phyloP scores from a whole-genome alignment of 768 basidiomycete genomes.

The Boletus rex-veris region DNA sequence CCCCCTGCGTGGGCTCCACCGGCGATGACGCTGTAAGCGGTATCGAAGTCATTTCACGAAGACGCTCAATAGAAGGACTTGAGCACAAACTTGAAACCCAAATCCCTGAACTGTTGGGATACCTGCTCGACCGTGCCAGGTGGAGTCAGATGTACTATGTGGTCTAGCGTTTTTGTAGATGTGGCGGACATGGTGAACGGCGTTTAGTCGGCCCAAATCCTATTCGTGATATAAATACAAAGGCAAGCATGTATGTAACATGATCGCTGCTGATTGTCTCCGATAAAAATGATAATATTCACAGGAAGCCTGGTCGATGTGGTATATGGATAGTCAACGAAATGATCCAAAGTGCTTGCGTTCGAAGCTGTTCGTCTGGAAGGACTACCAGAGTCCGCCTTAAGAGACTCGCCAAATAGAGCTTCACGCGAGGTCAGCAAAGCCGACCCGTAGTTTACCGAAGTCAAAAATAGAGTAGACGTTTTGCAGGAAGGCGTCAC shows the following conservation, averaged over 20 bases:
- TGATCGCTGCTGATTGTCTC: background rate
- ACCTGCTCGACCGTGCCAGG: conserved; percentile 52
- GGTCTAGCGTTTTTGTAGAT: conserved; percentile 52
- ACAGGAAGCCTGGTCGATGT: background rate
- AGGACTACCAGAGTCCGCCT: conserved; percentile 1
- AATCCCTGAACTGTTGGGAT: conserved; percentile 48
- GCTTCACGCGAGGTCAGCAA: conserved; percentile 32
- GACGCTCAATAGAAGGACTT: background rate
- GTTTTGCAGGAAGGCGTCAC: conserved; percentile 42
- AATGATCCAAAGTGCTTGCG: background rate
- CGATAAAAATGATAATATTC: background rate
- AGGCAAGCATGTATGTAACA: background rate
- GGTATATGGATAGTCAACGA: background rate
- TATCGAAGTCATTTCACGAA: background rate
- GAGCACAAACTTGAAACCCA: conserved; percentile 61
- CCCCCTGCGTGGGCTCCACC: conserved; percentile 68
- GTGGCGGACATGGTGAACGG: conserved; percentile 20
- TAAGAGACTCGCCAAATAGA: background rate
- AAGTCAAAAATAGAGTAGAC: conserved; percentile 46
- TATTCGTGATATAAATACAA: background rate
- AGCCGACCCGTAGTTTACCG: conserved; percentile 38
- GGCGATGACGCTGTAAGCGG: conserved; percentile 49
- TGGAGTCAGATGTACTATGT: conserved; percentile 69
- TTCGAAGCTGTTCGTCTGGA: background rate
- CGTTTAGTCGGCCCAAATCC: background rate